These are phyloP conservation scores for Flaveria bidentis DNA, from an alignment of 129 eudicot genomes.

Conservation along the genomic window DNA sequence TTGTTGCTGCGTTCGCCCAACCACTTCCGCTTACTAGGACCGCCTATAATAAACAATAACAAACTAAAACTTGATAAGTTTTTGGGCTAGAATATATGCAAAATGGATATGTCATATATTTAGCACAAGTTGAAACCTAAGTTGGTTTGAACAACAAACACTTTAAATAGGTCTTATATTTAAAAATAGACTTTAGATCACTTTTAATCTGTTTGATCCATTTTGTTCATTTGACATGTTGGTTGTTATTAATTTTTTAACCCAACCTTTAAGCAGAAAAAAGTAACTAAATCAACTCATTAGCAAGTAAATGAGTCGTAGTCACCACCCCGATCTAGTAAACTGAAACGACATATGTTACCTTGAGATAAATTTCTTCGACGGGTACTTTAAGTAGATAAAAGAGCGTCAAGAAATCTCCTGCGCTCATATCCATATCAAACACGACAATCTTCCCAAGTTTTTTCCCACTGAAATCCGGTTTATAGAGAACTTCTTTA, in stretches of 20 bases:
- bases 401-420: slow-evolving; percentile 84
- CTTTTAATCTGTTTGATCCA: too few relatives aligned
- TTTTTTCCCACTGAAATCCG: slow-evolving; percentile 46
- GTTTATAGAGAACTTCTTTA: slow-evolving; percentile 54
- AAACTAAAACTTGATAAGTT: neutral
- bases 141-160: too few relatives aligned
- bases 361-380: slow-evolving; percentile 72
- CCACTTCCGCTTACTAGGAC: slow-evolving; percentile 72
- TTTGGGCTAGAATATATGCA: neutral
- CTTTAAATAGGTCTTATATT: too few relatives aligned
- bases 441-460: slow-evolving; percentile 67
- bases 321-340: too few relatives aligned
- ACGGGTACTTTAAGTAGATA: slow-evolving; percentile 82
- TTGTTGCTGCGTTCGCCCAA: slow-evolving; percentile 92
- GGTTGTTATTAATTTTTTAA: too few relatives aligned
- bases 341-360: neutral
- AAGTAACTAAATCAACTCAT: too few relatives aligned
- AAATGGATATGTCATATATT: too few relatives aligned
- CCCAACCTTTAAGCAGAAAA: too few relatives aligned
- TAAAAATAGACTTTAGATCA: too few relatives aligned
- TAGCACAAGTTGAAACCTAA: too few relatives aligned
- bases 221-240: too few relatives aligned
- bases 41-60: slow-evolving; percentile 44
- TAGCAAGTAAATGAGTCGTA: too few relatives aligned
- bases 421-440: slow-evolving; percentile 97